Conservation (phyloP, 371 early-diverging fungal genomes). For the Mortierella sp. region DNA sequence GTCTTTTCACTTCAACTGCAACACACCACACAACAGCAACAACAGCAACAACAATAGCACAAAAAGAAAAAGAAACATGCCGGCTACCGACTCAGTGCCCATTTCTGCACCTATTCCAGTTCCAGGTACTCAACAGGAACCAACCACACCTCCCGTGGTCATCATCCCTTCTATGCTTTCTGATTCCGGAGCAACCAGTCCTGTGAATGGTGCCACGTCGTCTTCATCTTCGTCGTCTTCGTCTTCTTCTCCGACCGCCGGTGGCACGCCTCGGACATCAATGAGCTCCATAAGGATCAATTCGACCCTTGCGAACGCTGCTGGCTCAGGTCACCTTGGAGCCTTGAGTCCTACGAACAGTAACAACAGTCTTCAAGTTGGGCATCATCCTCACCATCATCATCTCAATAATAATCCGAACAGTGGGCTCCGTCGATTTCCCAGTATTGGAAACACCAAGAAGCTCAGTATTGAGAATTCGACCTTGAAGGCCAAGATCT, state of each 20-base stretch:
- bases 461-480: constrained; percentile 31
- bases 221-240: neutral
- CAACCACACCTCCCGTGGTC: constrained; percentile 27
- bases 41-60: no score
- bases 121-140: constrained; percentile 47
- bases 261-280: neutral
- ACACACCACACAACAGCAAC: no score
- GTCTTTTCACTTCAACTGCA: constrained; percentile 1
- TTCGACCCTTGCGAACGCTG: neutral
- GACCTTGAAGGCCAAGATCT: constrained; percentile 40
- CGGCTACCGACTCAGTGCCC: constrained; percentile 29
- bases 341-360: neutral
- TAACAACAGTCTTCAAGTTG: neutral
- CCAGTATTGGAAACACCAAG: constrained; percentile 42
- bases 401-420: constrained; percentile 13
- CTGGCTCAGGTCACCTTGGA: neutral
- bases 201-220: neutral
- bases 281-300: neutral
- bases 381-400: constrained; percentile 3
- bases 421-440: constrained; percentile 36
- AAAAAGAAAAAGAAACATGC: constrained; percentile 22
- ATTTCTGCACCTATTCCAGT: constrained; percentile 50
- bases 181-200: neutral
- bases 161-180: neutral
- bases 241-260: neutral